These are phyloP conservation scores for Trichoderma asperelloides DNA, from an alignment of 495 filamentous ascomycete species.

Conservation along the genomic window DNA sequence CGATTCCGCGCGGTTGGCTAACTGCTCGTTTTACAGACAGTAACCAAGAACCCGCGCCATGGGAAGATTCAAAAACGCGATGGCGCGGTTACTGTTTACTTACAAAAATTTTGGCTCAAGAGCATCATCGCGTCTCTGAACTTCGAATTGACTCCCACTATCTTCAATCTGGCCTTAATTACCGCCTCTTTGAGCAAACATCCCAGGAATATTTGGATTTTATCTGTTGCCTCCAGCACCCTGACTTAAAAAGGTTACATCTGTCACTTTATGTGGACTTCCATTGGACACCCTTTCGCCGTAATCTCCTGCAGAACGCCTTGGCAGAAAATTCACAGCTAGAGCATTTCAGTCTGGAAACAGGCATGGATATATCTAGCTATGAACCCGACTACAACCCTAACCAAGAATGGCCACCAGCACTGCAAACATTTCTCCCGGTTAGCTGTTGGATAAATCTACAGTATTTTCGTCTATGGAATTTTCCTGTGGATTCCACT, in stretches of 20 bases:
- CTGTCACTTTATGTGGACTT: neutral
- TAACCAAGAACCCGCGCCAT: neutral
- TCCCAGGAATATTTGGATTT: too few relatives aligned
- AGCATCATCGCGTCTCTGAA: too few relatives aligned
- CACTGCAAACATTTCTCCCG: neutral
- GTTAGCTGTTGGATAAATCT: neutral
- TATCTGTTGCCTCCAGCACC: too few relatives aligned
- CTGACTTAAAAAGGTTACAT: too few relatives aligned
- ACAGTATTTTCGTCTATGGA: neutral
- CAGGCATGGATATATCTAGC: neutral
- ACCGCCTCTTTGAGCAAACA: too few relatives aligned
- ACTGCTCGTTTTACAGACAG: neutral
- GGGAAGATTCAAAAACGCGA: too few relatives aligned
- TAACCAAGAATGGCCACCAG: too few relatives aligned
- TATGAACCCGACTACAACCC: too few relatives aligned
- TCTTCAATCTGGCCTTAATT: too few relatives aligned
- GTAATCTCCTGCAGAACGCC: neutral
- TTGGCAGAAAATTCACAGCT: neutral
- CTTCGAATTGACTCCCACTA: too few relatives aligned
- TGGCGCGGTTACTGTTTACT: too few relatives aligned
- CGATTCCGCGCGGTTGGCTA: constrained; percentile 10
- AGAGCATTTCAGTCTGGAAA: neutral
- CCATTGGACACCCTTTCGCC: neutral
- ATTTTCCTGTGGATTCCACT: neutral
- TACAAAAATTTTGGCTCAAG: too few relatives aligned